Evolutionary conservation across 352 stramenopile species (phyloP), one percentile per base, ranked within the genome.

Genomic region (Phytophthora podocarpi): DNA sequence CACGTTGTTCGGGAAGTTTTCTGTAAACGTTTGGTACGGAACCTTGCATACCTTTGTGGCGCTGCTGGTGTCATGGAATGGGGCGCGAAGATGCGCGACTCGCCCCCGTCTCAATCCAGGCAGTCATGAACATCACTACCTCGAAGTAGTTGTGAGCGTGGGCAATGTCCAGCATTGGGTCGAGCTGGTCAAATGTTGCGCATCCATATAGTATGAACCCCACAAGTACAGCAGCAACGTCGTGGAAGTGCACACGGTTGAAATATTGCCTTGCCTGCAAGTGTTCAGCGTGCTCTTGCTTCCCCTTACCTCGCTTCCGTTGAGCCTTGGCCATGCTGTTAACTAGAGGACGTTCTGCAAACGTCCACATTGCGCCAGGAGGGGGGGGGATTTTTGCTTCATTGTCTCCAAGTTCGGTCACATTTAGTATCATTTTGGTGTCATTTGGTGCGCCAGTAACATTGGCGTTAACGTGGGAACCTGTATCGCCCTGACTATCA

Each of bases 251-350:
- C n/a, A 11, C 8, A 37, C 1, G 3, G 8, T 37, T 8, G 32
- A 37, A 3, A 18, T 11, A 2, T 16, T 37, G 10, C 32, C 32
- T 18, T 11, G 8, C 8, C 32, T n/a, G n/a, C n/a, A n/a, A n/a
- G n/a, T n/a, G n/a, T n/a, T n/a, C n/a, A n/a, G n/a, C 11, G 32
- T 2, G 11, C 8, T 50, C 26, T 11, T 50, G 24, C n/a, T 27
- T 35, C 11, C 15, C 42, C 16, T 50, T 7, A n/a, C 24, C 42
- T 26, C 23, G 26, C 23, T 50, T 50, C 2, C 13, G 24, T 15
- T 59, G 51, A 11, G 26, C 27, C 51, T 59, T 59, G 4, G 37
- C 26, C 42, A 50, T 50, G 5, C 42, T n/a, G 10, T 24, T 55
- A 28, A 59, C 42, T 1, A 39, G 10, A 3, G 37, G 37, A 4